Base-by-base conservation (phyloP, 2,329 filamentous ascomycete genomes). In the Chaetomium sp. region DNA sequence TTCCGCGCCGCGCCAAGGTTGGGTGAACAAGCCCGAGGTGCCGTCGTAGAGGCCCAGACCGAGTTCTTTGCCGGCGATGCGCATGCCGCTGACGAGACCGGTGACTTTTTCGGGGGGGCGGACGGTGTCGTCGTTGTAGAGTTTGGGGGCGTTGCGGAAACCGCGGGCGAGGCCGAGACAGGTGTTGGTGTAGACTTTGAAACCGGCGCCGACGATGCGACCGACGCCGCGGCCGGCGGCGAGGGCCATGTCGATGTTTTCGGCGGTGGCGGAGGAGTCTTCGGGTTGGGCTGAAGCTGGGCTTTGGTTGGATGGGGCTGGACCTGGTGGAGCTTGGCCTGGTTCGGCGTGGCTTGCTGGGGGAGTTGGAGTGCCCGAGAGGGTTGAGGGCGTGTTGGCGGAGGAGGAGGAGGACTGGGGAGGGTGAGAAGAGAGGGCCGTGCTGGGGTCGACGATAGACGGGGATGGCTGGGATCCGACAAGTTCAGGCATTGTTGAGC, bases 81-180 rank as follows among this genome's bases (percentile, higher is more conserved):
- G 85, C 33, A 96, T 71, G 0, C 91, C 91, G 59, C 85, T 89
- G 52, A 82, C 79, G 49, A 95, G 74, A 51, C 85, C 87, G 0
- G 88, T 91, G 4, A 96, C 88, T 63, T 89, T 89, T 56, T 90
- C 87, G 1, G 81, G 75, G n/a, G 87, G 86, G 7, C 89, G 80
- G 0, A 96, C 84, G 1, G 85, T 91, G 1, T 89, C 84, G 64
- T 95, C 91, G 43, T 91, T 88, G 67, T 96, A 96, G 1, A 96
- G 74, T 62, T 82, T 86, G 0, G 91, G 91, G 5, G 88, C 86
- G 64, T 96, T 96, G 67, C 92, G 87, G 68, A 96, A 95, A 0
- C 91, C 91, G 69, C 87, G 88, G 0, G 91, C 87, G 40, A 96
- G 72, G 0, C 88, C 88, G 43, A 96, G 72, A 42, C 88, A 89